These are phyloP conservation scores for Bipolaris oryzae DNA, from an alignment of 2,329 filamentous ascomycete genomes.

Conservation along the genomic window DNA sequence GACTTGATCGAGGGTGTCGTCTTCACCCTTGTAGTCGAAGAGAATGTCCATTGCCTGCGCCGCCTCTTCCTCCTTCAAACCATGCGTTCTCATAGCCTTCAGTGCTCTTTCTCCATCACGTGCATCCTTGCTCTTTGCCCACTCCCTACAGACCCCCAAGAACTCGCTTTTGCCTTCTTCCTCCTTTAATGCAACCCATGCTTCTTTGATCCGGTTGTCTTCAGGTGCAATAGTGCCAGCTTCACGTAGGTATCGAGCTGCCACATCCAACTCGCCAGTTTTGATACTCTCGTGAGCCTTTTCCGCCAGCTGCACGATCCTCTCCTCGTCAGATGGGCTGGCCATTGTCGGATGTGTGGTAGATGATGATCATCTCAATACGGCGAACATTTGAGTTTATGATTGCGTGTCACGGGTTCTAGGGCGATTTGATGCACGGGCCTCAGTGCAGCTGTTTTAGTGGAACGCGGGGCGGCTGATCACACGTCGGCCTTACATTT, in stretches of 20 bases:
- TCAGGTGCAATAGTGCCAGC: constrained; percentile 53
- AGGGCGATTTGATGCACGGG: constrained; percentile 27
- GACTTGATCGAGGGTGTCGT: constrained; percentile 50
- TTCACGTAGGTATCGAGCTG: constrained; percentile 52
- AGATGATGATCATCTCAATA: constrained; percentile 24
- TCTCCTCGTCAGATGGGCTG: constrained; percentile 35
- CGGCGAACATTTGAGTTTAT: constrained; percentile 20
- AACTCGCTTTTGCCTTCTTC: constrained; percentile 47
- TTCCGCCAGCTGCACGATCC: constrained; percentile 39
- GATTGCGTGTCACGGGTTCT: constrained; percentile 25
- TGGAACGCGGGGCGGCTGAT: constrained; percentile 14
- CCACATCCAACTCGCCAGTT: constrained; percentile 46
- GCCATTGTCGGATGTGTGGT: constrained; percentile 31
- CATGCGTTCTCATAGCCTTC: constrained; percentile 32
- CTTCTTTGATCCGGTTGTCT: constrained; percentile 49
- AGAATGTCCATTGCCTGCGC: constrained; percentile 51
- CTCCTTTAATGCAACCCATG: constrained; percentile 49
- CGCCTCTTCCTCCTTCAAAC: constrained; percentile 48
- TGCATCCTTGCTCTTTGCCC: constrained; percentile 45
- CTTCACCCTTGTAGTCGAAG: constrained; percentile 50
- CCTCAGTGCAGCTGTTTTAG: constrained; percentile 16
- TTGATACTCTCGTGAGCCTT: constrained; percentile 36
- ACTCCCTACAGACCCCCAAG: constrained; percentile 42
- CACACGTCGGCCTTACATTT: not conserved
- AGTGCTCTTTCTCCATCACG: constrained; percentile 51